These are phyloP conservation scores for Pythium volutum DNA, from an alignment of 352 stramenopile species.

Conservation along the genomic window DNA sequence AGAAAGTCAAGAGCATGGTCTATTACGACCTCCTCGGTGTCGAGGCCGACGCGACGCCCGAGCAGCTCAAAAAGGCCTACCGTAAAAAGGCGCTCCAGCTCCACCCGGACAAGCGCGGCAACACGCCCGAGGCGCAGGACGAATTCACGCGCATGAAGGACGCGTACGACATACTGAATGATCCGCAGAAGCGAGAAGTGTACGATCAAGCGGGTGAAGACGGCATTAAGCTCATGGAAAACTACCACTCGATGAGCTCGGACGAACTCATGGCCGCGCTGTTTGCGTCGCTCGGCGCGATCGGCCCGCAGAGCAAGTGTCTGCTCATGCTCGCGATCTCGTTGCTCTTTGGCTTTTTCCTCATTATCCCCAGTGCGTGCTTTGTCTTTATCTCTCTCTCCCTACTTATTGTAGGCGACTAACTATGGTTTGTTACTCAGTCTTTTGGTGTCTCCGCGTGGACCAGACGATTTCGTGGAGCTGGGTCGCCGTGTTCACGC, in stretches of 20 bases:
- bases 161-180: constrained; percentile 91
- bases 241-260: constrained; percentile 79
- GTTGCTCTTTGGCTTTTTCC: constrained; percentile 77
- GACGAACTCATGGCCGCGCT: constrained; percentile 69
- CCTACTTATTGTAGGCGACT: not conserved
- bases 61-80: constrained; percentile 93
- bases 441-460: constrained; percentile 82
- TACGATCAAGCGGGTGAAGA: constrained; percentile 87
- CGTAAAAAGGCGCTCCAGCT: constrained; percentile 89
- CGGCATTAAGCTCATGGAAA: constrained; percentile 87
- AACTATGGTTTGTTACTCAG: constrained; percentile 30
- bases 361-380: constrained; percentile 77
- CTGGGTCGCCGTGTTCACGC: constrained; percentile 79
- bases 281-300: constrained; percentile 71
- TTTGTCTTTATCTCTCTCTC: not conserved
- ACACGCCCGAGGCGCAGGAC: constrained; percentile 15
- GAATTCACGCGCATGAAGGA: constrained; percentile 91
- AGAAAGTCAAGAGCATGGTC: constrained; percentile 66
- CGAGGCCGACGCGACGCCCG: constrained; percentile 58
- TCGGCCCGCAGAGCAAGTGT: constrained; percentile 62
- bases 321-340: constrained; percentile 69
- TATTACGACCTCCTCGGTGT: constrained; percentile 88
- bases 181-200: constrained; percentile 82
- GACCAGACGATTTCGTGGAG: constrained; percentile 73
- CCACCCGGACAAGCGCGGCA: constrained; percentile 21